Evolutionary conservation across 495 filamentous ascomycete species (phyloP), one percentile per base, ranked within the genome.

Genomic region (Xylaria palmicola): DNA sequence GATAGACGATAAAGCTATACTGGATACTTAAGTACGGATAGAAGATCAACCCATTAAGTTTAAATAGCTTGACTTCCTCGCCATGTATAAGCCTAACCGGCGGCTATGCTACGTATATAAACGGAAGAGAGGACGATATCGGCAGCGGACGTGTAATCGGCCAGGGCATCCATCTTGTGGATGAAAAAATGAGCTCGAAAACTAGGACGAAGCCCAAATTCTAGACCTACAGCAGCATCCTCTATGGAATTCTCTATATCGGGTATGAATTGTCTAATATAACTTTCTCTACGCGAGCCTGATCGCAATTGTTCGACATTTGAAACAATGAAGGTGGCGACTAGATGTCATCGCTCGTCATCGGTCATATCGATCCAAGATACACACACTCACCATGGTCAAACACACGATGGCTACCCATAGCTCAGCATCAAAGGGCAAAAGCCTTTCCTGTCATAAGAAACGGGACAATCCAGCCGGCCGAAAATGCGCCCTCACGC

Each of bases 341-440:
- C 27, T 32, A 51, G 48, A 29, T 51, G 48, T 20, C 29, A 51
- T 51, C 29, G n/a, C n/a, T n/a, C n/a, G n/a, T n/a, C n/a, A n/a
- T n/a, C n/a, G n/a, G n/a, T 55, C 24, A 22, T 41, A 12, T 36
- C 49, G 29, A 52, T 52, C 12, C 37, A 34, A n/a, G n/a, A n/a
- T n/a, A n/a, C n/a, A n/a, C n/a, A n/a, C n/a, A 41, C 15, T 22
- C 51, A 19, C 51, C 51, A 19, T 24, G 32, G 15, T 32, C 24
- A 24, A 13, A 30, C 15, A 10, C 13, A 6, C n/a, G 30, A 29
- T 15, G 51, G 10, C 20, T 41, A 55, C 8, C 19, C 13, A 41
- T 7, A 15, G 19, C n/a, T 17, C 19, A 36, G 36, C 24, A 41
- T 29, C 51, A 8, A 29, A 19, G 22, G 8, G 51, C 13, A 5